Evolutionary conservation across 31 red algal genomes (phyloP).

Genomic region (Endocladia muricata): DNA sequence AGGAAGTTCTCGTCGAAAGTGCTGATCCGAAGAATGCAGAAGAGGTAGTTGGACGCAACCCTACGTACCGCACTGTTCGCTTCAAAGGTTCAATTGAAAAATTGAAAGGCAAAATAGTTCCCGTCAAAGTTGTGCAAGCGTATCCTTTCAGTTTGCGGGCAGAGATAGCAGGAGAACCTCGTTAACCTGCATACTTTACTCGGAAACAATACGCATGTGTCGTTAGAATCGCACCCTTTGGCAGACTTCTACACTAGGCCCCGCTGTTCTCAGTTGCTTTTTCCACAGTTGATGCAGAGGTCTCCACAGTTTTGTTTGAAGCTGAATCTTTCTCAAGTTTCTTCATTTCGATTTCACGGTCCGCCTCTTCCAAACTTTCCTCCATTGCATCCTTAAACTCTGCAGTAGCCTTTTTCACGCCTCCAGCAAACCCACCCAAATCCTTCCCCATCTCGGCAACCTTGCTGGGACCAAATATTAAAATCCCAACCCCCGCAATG

Average conservation of each 20-base stretch:
- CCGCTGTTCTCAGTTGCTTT: neutral
- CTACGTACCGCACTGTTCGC: constrained; percentile 58
- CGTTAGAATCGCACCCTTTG: too few relatives aligned
- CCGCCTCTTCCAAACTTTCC: constrained; percentile 81
- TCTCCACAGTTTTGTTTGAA: neutral
- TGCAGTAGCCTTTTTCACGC: constrained; percentile 90
- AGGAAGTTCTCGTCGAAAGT: constrained; percentile 78
- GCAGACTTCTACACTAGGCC: too few relatives aligned
- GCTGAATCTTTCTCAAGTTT: constrained; percentile 30
- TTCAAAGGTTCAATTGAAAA: constrained; percentile 73
- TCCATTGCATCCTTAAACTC: constrained; percentile 96
- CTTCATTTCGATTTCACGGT: constrained; percentile 71
- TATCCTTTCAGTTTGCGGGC: constrained; percentile 60
- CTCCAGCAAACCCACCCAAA: constrained; percentile 84
- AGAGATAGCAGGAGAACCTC: neutral
- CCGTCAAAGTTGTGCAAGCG: constrained; percentile 60
- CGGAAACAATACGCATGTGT: too few relatives aligned
- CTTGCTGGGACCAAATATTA: constrained; percentile 93
- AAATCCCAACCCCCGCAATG: constrained; percentile 80
- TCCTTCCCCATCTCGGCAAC: constrained; percentile 85
- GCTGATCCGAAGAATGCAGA: constrained; percentile 40
- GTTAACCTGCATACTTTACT: too few relatives aligned
- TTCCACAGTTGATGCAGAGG: constrained; percentile 11
- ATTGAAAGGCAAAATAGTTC: constrained; percentile 71
- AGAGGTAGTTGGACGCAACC: constrained; percentile 76